Percentiles rank a stretch among this genome's conserved stretches.
Conservation (phyloP, 768 basidiomycete species). For the Piloderma croceum region DNA sequence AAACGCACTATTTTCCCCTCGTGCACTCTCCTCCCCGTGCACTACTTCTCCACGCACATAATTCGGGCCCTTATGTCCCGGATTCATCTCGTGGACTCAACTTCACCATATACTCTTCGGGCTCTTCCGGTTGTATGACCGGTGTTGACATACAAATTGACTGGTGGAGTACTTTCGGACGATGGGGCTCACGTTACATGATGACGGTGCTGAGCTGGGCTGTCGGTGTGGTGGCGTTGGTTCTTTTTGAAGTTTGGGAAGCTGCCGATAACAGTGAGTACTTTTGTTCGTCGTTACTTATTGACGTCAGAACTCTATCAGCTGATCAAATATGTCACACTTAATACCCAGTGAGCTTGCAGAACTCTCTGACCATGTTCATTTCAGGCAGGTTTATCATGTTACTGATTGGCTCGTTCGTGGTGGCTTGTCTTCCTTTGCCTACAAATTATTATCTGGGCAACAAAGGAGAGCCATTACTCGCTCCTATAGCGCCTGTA, state of each 20-base stretch:
- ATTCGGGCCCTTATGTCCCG: slow-evolving; percentile 58
- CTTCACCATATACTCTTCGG: slow-evolving; percentile 56
- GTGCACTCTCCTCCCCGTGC: slow-evolving; percentile 27
- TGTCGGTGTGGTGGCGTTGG: slow-evolving; percentile 57
- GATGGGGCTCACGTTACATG: slow-evolving; percentile 69
- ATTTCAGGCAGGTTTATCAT: slow-evolving; percentile 31
- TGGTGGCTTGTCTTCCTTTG: slow-evolving; percentile 52
- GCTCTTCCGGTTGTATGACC: slow-evolving; percentile 41
- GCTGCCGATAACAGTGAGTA: slow-evolving; percentile 20
- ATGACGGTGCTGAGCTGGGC: slow-evolving; percentile 70
- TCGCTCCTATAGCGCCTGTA: slow-evolving; percentile 50
- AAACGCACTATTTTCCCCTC: slow-evolving; percentile 67
- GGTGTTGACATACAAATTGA: slow-evolving; percentile 56
- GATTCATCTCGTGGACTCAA: slow-evolving; percentile 35
- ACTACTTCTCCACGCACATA: slow-evolving; percentile 63
- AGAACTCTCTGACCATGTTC: no score
- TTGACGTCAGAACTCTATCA: no score
- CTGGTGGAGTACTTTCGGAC: slow-evolving; percentile 64
- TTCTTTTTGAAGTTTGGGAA: slow-evolving; percentile 51
- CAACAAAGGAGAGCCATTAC: slow-evolving; percentile 42
- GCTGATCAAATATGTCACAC: no score
- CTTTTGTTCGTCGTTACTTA: no score
- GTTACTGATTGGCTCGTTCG: slow-evolving; percentile 39
- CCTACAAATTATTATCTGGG: slow-evolving; percentile 55
- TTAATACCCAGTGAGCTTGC: no score